Conservation (phyloP, 805 yeast genomes). For the Brettanomyces bruxellensis region DNA sequence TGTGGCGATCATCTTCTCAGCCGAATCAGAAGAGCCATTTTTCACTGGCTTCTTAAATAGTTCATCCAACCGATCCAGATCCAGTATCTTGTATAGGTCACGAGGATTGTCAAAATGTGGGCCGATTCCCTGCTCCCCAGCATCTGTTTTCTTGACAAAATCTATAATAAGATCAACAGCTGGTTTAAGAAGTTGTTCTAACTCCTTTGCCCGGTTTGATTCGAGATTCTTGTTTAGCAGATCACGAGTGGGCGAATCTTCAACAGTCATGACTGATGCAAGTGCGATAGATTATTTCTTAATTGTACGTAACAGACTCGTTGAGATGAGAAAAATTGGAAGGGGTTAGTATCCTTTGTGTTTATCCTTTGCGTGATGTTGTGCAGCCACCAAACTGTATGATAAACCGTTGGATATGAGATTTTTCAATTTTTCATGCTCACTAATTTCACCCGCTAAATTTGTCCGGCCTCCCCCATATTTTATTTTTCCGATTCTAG, state of each 20-base stretch:
- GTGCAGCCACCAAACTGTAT: no score
- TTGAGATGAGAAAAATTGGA: no score
- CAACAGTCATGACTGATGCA: not conserved
- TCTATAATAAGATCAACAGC: slow-evolving; percentile 42
- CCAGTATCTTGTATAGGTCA: slow-evolving; percentile 29
- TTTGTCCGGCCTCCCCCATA: no score
- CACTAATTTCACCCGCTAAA: no score
- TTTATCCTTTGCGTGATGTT: no score
- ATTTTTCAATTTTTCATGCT: no score
- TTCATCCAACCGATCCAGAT: slow-evolving; percentile 24
- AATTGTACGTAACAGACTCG: no score
- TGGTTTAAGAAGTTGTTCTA: slow-evolving; percentile 43
- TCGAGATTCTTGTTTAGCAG: slow-evolving; percentile 31
- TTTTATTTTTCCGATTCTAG: no score
- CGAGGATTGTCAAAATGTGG: slow-evolving; percentile 39
- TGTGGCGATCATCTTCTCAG: slow-evolving; percentile 35
- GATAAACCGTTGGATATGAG: no score
- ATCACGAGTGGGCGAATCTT: not conserved
- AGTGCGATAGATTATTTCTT: no score
- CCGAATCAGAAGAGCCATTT: slow-evolving; percentile 6
- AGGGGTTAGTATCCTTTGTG: no score
- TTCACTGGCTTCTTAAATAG: slow-evolving; percentile 15
- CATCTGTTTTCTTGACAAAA: slow-evolving; percentile 38
- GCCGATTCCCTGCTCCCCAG: slow-evolving; percentile 43
- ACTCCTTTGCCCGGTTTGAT: slow-evolving; percentile 42